Evolutionary conservation across 116 monocot genomes (phyloP).

Genomic region (Posidonia oceanica): DNA sequence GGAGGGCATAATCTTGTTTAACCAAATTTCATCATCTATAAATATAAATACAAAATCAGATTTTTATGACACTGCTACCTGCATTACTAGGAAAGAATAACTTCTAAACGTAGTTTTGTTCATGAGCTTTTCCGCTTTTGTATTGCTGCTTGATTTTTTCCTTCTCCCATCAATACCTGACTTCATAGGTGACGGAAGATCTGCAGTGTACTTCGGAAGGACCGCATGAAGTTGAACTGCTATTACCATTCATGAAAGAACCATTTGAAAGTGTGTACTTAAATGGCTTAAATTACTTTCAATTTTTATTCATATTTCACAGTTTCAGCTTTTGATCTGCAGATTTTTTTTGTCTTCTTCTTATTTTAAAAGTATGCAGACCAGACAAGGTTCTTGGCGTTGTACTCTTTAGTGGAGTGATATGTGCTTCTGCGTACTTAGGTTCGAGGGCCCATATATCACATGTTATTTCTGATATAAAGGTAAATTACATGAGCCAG

Average conservation of each 20-base stretch:
- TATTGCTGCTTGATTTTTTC: no score
- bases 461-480: constrained; percentile 77
- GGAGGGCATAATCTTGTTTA: no score
- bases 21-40: no score
- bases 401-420: constrained; percentile 49
- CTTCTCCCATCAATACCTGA: no score
- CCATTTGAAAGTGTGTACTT: constrained; percentile 36
- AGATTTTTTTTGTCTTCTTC: background rate
- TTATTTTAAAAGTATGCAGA: constrained; percentile 41
- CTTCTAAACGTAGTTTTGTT: no score
- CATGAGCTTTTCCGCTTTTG: no score
- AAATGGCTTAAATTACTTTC: background rate
- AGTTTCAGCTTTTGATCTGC: no score
- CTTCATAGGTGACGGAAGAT: constrained; percentile 41
- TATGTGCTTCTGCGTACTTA: constrained; percentile 63
- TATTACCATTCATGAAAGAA: constrained; percentile 63
- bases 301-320: constrained; percentile 2
- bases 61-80: no score
- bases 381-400: constrained; percentile 55
- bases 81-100: no score
- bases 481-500: constrained; percentile 30
- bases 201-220: constrained; percentile 23
- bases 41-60: no score
- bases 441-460: constrained; percentile 59
- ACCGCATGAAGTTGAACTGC: constrained; percentile 60